phyloP scores from a whole-genome alignment of 176 grass and related monocot species.

The Otatea glauca region DNA sequence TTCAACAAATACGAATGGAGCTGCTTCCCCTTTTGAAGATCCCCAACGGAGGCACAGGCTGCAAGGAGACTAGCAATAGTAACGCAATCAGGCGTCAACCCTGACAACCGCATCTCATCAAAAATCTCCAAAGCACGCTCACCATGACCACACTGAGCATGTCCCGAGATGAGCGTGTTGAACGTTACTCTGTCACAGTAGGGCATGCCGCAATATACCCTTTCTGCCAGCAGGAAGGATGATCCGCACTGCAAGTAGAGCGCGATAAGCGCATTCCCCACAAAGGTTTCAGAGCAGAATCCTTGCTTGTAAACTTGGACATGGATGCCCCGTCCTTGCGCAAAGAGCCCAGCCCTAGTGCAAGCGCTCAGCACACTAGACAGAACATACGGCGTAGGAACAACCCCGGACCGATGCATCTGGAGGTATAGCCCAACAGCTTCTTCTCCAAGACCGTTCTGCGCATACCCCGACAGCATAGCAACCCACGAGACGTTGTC shows the following conservation, averaged over 20 bases:
- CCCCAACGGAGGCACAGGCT: constrained; percentile 51
- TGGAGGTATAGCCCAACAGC: constrained; percentile 48
- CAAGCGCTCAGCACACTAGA: constrained; percentile 70
- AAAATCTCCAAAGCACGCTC: constrained; percentile 53
- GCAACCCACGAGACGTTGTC: constrained; percentile 77
- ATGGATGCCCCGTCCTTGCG: constrained; percentile 56
- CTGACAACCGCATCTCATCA: constrained; percentile 47
- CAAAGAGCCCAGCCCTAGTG: constrained; percentile 51
- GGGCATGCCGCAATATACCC: constrained; percentile 56
- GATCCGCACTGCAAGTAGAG: constrained; percentile 50
- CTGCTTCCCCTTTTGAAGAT: constrained; percentile 64
- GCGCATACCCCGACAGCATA: constrained; percentile 63
- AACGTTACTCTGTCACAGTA: constrained; percentile 58
- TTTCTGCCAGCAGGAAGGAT: constrained; percentile 51
- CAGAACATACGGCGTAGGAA: constrained; percentile 62
- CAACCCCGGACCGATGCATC: constrained; percentile 51
- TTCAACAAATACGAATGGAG: constrained; percentile 58
- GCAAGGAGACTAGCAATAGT: constrained; percentile 64
- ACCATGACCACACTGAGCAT: constrained; percentile 61
- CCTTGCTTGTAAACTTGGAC: constrained; percentile 66
- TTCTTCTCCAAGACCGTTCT: constrained; percentile 60
- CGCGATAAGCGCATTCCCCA: constrained; percentile 61
- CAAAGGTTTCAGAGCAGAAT: constrained; percentile 58
- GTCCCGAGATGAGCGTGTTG: constrained; percentile 65
- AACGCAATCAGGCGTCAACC: constrained; percentile 56